Evolutionary conservation across 2,329 filamentous ascomycete species (phyloP).

Genomic region (Whalleya microplaca): DNA sequence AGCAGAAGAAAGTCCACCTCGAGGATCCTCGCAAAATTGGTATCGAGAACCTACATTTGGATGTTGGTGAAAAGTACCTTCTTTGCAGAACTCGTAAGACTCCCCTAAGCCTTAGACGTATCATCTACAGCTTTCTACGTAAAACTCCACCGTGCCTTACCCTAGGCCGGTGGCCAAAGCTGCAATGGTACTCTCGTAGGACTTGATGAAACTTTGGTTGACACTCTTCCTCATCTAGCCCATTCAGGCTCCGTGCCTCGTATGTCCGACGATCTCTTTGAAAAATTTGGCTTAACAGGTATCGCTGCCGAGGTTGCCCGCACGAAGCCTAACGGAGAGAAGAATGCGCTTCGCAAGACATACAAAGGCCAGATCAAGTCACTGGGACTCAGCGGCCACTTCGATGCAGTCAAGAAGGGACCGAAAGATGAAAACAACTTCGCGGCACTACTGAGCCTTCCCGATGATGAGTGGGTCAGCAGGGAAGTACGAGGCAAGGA

Average conservation of each 20-base stretch:
- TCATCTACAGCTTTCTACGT: constrained; percentile 32
- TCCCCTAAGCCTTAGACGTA: constrained; percentile 48
- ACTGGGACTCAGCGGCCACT: constrained; percentile 63
- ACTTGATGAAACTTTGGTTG: constrained; percentile 45
- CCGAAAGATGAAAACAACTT: constrained; percentile 56
- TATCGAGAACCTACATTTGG: constrained; percentile 67
- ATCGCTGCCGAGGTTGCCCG: constrained; percentile 66
- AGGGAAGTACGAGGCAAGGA: constrained; percentile 58
- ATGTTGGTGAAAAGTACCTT: constrained; percentile 70
- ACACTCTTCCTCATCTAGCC: constrained; percentile 50
- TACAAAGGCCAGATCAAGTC: constrained; percentile 72
- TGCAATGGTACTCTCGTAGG: constrained; percentile 19
- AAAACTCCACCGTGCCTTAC: constrained; percentile 29
- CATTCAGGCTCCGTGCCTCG: constrained; percentile 52
- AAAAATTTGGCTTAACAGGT: constrained; percentile 57
- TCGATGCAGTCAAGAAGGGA: constrained; percentile 62
- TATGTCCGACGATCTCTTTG: constrained; percentile 61
- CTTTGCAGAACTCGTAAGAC: constrained; percentile 70
- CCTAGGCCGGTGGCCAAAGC: constrained; percentile 9
- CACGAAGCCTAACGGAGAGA: constrained; percentile 66
- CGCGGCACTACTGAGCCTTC: constrained; percentile 52
- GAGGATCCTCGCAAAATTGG: constrained; percentile 61
- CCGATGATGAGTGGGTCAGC: constrained; percentile 61
- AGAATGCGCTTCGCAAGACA: constrained; percentile 68
- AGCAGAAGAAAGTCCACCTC: constrained; percentile 65